phyloP scores from a whole-genome alignment of 805 yeast species.

The Metschnikowia matae region DNA sequence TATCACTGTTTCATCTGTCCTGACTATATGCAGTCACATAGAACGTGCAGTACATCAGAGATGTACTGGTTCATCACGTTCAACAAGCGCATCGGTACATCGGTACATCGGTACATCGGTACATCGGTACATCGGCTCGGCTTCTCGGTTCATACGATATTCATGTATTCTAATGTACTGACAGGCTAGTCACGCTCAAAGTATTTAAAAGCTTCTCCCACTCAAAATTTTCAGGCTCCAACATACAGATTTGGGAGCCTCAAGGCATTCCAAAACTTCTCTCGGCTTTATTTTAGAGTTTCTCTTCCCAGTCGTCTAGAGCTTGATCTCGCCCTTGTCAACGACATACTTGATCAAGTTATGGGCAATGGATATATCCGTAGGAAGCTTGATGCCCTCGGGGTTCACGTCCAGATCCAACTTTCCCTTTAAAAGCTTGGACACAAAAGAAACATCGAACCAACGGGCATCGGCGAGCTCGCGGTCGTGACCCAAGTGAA shows the following conservation, averaged over 20 bases:
- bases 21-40: no score
- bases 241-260: no score
- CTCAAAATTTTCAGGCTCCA: no score
- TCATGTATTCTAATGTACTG: background rate
- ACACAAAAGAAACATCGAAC: constrained; percentile 60
- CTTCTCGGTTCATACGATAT: background rate
- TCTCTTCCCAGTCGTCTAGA: background rate
- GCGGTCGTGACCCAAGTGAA: constrained; percentile 75
- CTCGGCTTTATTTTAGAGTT: no score
- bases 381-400: constrained; percentile 40
- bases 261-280: no score
- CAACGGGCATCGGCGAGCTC: constrained; percentile 85
- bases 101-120: background rate
- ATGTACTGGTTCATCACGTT: no score
- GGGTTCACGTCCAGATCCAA: constrained; percentile 26
- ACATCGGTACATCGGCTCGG: background rate
- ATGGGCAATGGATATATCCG: constrained; percentile 41
- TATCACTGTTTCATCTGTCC: no score
- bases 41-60: no score
- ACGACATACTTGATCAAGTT: constrained; percentile 40
- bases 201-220: no score
- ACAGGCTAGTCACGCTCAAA: no score
- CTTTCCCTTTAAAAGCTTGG: constrained; percentile 30
- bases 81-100: no score
- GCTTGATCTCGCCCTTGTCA: constrained; percentile 22